Evolutionary conservation across 441 rosid species (phyloP), one percentile per base, ranked within the genome.

Genomic region (Melastoma candidum): DNA sequence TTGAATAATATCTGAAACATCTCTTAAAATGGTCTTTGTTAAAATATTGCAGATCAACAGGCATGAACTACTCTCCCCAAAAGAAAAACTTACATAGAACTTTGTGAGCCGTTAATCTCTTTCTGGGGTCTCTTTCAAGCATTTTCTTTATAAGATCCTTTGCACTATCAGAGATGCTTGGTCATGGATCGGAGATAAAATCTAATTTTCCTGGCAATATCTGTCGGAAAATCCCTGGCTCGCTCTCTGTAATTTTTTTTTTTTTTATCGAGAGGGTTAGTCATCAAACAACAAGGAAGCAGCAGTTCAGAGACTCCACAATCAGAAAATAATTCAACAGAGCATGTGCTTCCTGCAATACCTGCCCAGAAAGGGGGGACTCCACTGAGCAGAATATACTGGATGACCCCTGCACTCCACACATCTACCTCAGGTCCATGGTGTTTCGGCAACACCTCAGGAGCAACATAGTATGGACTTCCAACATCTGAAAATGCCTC

Each of bases 311-410:
- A 29, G 36, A 6, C 36, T 29, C 36, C 3, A 17, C 22, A 29
- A 6, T 3, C 36, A 11, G 44, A 12, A 36, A 29, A 17, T 26
- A 11, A 24, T 29, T 11, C 11, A 14, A 26, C 26, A 2, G 7
- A 44, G 43, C 12, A 26, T 17, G 25, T 60, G 10, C 22, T n/a
- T 39, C 25, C 22, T 49, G 22, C 2, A 22, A 12, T 14, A 52
- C 64, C 64, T 29, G 64, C 64, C 64, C 64, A 60, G 26, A 60
- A 60, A 4, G 64, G 64, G 3, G 64, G 64, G 14, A 60, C 64
- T 27, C 64, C 64, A 51, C 64, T 60, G 5, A 60, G 57, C 36
- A 60, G 64, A 51, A 60, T 60, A 49, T 60, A 60, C 0, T 51
- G 57, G 44, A 60, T 60, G 8, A 60, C 64, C 17, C 57, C 57